A percentile compares a stretch with the other conserved stretches of the same genome.
Evolutionary conservation across 2,329 filamentous ascomycete genomes (phyloP).

Genomic region (Mariannaea sp.): DNA sequence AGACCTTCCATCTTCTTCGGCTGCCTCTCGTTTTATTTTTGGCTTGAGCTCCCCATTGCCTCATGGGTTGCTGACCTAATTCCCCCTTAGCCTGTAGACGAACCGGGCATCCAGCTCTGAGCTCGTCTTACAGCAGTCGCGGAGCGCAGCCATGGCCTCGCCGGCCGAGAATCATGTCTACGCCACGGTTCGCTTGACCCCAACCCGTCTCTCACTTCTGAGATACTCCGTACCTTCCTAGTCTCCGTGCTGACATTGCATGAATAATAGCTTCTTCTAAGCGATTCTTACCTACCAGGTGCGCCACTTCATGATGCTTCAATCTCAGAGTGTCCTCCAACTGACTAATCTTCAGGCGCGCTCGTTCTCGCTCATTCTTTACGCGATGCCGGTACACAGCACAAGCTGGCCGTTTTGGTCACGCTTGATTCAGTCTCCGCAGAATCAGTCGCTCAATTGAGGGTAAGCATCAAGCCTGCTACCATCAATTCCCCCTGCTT

Average conservation of each 20-base stretch:
- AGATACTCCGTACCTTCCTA: not conserved
- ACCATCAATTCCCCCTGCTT: not conserved
- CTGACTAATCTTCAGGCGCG: conserved; percentile 64
- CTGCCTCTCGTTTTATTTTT: not conserved
- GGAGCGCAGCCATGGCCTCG: conserved; percentile 43
- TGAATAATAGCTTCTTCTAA: conserved; percentile 85
- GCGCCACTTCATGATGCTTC: conserved; percentile 39
- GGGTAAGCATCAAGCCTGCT: conserved; percentile 54
- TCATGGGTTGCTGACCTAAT: conserved; percentile 37
- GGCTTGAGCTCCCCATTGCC: conserved; percentile 10
- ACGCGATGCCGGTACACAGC: conserved; percentile 80
- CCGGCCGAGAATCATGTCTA: conserved; percentile 55
- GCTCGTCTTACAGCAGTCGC: conserved; percentile 30
- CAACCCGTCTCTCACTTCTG: conserved; percentile 7
- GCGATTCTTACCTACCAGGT: conserved; percentile 93
- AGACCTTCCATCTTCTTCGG: not conserved
- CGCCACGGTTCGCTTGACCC: conserved; percentile 55
- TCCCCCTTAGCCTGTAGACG: conserved; percentile 28
- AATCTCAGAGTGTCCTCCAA: not conserved
- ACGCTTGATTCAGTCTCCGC: conserved; percentile 78
- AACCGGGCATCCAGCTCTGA: conserved; percentile 29
- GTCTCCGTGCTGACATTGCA: conserved; percentile 4
- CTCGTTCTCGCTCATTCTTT: conserved; percentile 93
- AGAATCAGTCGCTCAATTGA: conserved; percentile 77
- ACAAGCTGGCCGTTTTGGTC: conserved; percentile 80